These are phyloP conservation scores for Starmerella geochares DNA, from an alignment of 805 yeast genomes.

Conservation along the genomic window DNA sequence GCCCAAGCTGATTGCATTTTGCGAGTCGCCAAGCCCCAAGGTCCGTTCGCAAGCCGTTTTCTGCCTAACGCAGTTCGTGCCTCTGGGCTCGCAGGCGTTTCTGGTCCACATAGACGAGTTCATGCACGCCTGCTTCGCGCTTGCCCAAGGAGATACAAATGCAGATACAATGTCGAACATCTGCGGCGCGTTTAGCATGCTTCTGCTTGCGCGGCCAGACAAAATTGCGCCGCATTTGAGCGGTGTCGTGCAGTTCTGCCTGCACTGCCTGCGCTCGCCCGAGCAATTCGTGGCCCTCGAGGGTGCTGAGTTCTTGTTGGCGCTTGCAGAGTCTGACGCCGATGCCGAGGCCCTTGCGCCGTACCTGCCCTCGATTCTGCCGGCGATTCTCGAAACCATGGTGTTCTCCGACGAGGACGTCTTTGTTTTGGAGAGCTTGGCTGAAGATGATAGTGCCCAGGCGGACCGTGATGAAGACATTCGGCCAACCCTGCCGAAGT, in stretches of 20 bases:
- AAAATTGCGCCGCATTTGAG: constrained; percentile 66
- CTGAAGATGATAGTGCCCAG: constrained; percentile 63
- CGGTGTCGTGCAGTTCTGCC: constrained; percentile 76
- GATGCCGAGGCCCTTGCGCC: constrained; percentile 48
- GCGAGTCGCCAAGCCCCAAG: constrained; percentile 31
- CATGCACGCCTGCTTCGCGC: constrained; percentile 50
- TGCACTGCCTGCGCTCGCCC: constrained; percentile 60
- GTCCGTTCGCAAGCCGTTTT: constrained; percentile 55
- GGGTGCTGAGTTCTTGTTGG: constrained; percentile 83
- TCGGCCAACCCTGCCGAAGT: constrained; percentile 65
- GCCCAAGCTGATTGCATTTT: constrained; percentile 50
- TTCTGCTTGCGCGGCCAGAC: constrained; percentile 71
- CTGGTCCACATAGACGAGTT: constrained; percentile 56
- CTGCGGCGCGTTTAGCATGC: constrained; percentile 60
- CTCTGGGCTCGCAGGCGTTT: constrained; percentile 57
- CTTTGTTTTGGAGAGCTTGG: constrained; percentile 50
- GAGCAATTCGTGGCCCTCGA: constrained; percentile 76
- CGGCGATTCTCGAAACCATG: constrained; percentile 69
- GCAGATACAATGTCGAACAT: constrained; percentile 59
- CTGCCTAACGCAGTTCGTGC: constrained; percentile 68
- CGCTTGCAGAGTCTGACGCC: constrained; percentile 54
- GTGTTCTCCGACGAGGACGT: constrained; percentile 79
- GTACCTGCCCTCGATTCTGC: constrained; percentile 55
- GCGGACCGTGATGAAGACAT: constrained; percentile 85
- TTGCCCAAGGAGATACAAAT: constrained; percentile 51